phyloP scores from a whole-genome alignment of 202 grass and related monocot species.

The Dendrocalamus latiflorus region DNA sequence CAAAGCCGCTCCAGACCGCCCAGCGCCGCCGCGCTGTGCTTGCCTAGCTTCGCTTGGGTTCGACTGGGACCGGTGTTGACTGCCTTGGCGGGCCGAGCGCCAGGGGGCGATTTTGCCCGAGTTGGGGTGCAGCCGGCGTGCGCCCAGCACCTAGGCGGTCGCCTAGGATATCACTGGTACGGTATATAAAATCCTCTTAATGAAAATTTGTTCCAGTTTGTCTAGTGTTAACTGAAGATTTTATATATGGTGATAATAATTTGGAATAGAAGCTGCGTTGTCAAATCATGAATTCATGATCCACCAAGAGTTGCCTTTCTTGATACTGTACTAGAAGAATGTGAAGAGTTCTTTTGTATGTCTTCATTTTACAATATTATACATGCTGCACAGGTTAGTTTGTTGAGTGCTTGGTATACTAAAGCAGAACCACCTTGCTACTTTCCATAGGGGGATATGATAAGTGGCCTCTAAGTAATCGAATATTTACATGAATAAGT shows the following conservation, averaged over 20 bases:
- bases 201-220: not conserved
- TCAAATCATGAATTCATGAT: not conserved
- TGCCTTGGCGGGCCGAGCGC: too few species aligned
- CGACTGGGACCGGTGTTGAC: too few species aligned
- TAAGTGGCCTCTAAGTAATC: not conserved
- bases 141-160: too few species aligned
- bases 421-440: not conserved
- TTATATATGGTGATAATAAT: not conserved
- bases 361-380: not conserved
- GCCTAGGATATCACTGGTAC: too few species aligned
- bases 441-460: not conserved
- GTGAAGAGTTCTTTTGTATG: too few species aligned
- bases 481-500: too few species aligned
- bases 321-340: not conserved
- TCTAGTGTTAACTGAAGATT: not conserved
- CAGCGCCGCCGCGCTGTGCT: too few species aligned
- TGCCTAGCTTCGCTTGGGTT: too few species aligned
- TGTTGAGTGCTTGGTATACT: not conserved
- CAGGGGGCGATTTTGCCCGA: too few species aligned
- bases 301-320: not conserved
- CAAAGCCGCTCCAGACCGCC: too few species aligned
- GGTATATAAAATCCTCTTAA: not conserved
- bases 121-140: too few species aligned
- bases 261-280: not conserved
- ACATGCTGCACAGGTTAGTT: not conserved